Evolutionary conservation across 108 stramenopile genomes (phyloP), one percentile per base, ranked within the genome.

Genomic region (Skeletonema tropicum): DNA sequence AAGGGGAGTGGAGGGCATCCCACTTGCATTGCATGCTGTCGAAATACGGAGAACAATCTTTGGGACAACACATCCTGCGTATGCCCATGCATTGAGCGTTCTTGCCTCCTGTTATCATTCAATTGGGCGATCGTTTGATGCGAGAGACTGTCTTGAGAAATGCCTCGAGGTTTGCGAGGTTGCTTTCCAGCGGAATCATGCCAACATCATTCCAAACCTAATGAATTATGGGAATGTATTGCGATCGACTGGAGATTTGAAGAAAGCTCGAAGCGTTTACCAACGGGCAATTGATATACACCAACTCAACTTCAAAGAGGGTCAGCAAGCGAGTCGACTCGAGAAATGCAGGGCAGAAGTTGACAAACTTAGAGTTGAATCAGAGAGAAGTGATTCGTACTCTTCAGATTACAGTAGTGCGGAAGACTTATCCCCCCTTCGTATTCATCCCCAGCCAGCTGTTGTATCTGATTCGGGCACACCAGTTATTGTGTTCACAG

Each of bases 141-240:
- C 82, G 26, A 49, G 82, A 48, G 76, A 77, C 52, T 82, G 67
- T 42, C 76, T 82, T 21, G 74, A 82, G 55, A 77, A 73, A 25
- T 82, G 82, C 33, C 57, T 82, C 19, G 76, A 77, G 30, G 77
- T 82, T 26, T 82, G 82, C 32, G 82, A 82, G 41, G 59, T 68
- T 62, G 82, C 82, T 6, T 82, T 82, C 66, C 82, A 77, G 39
- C 77, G 73, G 45, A 82, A 82, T 35, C 82, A 82, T 77, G 82
- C 82, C 26, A 82, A 82, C 63, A 63, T 77, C 5, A 82, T 82
- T 48, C 82, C 82, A 42, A 82, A 82, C 67, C 35, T 82, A 10
- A 83, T 83, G 82, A 83, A 78, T 45, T 83, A 83, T 59, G 82
- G 82, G 13, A 83, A 78, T 30, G 82, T 83, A 52, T 70, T 83